Percentiles rank a stretch among this genome's conserved stretches.
Evolutionary conservation across 495 filamentous ascomycete genomes (phyloP).

Genomic region (Pyronema domesticum): DNA sequence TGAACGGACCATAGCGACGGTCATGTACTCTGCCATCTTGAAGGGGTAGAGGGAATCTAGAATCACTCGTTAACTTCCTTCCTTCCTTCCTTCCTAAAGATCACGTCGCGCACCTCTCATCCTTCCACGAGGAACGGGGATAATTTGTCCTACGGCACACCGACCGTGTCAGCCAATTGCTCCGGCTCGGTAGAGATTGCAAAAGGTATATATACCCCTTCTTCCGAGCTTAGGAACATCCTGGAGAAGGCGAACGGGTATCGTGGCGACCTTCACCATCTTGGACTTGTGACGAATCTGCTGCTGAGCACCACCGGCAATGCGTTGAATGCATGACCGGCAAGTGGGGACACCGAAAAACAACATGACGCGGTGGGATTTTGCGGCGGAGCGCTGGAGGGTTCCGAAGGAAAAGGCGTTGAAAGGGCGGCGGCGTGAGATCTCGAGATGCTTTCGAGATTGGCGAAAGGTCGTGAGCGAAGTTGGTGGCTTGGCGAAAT

Average conservation of each 20-base stretch:
- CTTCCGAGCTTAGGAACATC: conserved; percentile 43
- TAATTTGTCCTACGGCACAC: conserved; percentile 32
- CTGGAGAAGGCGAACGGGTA: conserved; percentile 41
- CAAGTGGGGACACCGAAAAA: conserved; percentile 15
- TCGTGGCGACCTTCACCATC: conserved; percentile 29
- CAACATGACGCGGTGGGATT: conserved; percentile 11
- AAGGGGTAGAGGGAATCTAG: conserved; percentile 29
- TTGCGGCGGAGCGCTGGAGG: conserved; percentile 3
- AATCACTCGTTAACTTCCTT: background rate
- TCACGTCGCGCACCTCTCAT: conserved; percentile 32
- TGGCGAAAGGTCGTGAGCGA: background rate
- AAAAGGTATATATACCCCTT: conserved; percentile 30
- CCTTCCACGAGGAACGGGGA: conserved; percentile 34
- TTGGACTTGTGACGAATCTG: conserved; percentile 39
- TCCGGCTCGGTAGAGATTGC: background rate
- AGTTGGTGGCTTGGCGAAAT: background rate
- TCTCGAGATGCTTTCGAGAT: background rate
- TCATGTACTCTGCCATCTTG: conserved; percentile 38
- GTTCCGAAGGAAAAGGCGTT: background rate
- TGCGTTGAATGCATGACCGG: conserved; percentile 12
- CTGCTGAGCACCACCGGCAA: conserved; percentile 17
- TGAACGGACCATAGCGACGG: background rate
- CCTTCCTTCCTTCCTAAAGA: background rate
- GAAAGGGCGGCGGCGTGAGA: background rate
- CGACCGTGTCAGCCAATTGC: background rate